A percentile compares a stretch with the other conserved stretches of the same genome.
Evolutionary conservation across 2,329 filamentous ascomycete species (phyloP).

Genomic region (Diaporthe capsici): DNA sequence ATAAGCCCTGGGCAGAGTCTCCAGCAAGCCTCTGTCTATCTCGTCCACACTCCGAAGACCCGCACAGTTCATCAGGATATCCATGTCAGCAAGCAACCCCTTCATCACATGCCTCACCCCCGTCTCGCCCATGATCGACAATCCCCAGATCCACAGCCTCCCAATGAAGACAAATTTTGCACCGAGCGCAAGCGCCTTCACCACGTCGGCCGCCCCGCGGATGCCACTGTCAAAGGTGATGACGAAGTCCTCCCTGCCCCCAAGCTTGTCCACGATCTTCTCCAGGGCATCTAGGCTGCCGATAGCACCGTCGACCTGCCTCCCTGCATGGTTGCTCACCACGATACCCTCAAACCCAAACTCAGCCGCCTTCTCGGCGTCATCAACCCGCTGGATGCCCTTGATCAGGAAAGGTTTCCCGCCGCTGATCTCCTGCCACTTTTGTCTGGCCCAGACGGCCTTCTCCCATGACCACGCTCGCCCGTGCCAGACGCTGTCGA

Average conservation of each 20-base stretch:
- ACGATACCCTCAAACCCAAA: constrained; percentile 73
- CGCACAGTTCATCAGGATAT: constrained; percentile 72
- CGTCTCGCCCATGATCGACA: constrained; percentile 71
- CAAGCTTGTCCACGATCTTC: constrained; percentile 64
- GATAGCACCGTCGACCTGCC: constrained; percentile 73
- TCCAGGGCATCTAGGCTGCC: constrained; percentile 72
- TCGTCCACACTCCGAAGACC: constrained; percentile 67
- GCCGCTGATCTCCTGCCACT: constrained; percentile 70
- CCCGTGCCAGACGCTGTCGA: constrained; percentile 75
- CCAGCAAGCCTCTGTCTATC: constrained; percentile 60
- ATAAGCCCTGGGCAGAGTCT: constrained; percentile 57
- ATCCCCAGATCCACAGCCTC: constrained; percentile 71
- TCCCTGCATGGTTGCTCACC: constrained; percentile 70
- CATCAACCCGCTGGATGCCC: constrained; percentile 72
- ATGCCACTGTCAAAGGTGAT: constrained; percentile 74
- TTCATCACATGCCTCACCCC: constrained; percentile 75
- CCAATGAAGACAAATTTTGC: constrained; percentile 75
- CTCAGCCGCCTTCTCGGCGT: constrained; percentile 70
- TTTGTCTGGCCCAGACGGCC: constrained; percentile 70
- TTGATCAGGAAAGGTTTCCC: constrained; percentile 73
- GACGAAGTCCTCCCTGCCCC: constrained; percentile 49
- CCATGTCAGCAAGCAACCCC: constrained; percentile 71
- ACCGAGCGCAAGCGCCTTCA: constrained; percentile 73
- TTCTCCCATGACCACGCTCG: constrained; percentile 75
- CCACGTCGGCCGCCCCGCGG: constrained; percentile 68